A percentile compares a stretch with the other conserved stretches of the same genome.
These are phyloP conservation scores for Naegleria gruberi DNA, from an alignment of 208 protist genomes.

Conservation along the genomic window DNA sequence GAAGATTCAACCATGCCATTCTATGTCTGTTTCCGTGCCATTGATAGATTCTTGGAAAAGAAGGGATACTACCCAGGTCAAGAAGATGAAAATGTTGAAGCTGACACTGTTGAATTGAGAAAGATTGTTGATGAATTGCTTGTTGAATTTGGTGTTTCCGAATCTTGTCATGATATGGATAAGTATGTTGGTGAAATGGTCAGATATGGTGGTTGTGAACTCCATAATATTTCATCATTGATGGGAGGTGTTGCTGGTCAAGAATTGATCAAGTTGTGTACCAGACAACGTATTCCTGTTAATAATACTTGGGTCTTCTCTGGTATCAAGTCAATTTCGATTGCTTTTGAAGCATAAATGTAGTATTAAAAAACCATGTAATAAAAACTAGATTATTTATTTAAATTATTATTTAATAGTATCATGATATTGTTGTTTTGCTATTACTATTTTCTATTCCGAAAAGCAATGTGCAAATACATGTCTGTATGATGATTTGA, in stretches of 20 bases:
- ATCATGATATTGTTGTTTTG: no score
- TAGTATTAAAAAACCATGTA: no score
- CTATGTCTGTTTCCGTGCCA: slow-evolving; percentile 57
- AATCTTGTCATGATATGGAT: slow-evolving; percentile 31
- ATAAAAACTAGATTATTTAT: no score
- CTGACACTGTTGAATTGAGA: slow-evolving; percentile 40
- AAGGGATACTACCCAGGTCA: slow-evolving; percentile 44
- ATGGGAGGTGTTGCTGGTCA: slow-evolving; percentile 83
- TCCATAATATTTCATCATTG: slow-evolving; percentile 74
- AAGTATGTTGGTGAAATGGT: slow-evolving; percentile 56
- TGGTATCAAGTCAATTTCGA: slow-evolving; percentile 48
- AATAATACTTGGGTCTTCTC: slow-evolving; percentile 80
- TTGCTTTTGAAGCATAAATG: slow-evolving; percentile 13
- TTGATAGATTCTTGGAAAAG: slow-evolving; percentile 45
- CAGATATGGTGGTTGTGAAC: slow-evolving; percentile 60
- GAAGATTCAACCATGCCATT: slow-evolving; percentile 24
- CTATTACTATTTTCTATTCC: no score
- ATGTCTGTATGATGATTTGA: no score
- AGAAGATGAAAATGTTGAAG: slow-evolving; percentile 33
- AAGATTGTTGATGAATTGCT: slow-evolving; percentile 15
- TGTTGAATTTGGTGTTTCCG: slow-evolving; percentile 17
- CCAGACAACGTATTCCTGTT: slow-evolving; percentile 71
- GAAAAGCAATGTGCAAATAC: no score
- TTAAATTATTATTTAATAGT: no score
- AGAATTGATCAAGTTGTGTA: slow-evolving; percentile 89